Evolutionary conservation across 106 monocot species (phyloP), one percentile per base, ranked within the genome.

Genomic region (Cymbidium sinense): DNA sequence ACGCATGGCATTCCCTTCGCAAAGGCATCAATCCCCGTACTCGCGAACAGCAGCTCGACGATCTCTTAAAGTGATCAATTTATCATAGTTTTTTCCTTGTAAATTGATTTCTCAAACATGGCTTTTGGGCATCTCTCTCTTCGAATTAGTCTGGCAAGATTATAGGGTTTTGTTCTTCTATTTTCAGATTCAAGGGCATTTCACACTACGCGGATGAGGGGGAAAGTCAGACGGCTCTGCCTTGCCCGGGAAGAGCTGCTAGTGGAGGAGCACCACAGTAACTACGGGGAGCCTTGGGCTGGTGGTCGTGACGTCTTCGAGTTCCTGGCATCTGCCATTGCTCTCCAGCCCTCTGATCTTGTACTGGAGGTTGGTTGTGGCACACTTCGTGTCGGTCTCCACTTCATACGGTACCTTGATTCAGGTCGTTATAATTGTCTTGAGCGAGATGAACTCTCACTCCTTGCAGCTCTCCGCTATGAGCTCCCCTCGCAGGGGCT

Each of bases 271-370:
- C 96, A 96, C 83, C 96, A 96, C 80, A 94, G 94, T 78, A 96
- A 96, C 75, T 96, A 96, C 74, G 96, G 96, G 7, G 96, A 96
- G 69, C 98, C 98, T 1, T 98, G 98, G 98, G 98, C 98, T 4
- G 98, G 98, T 4, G 98, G 98, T 36, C 88, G 92, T 20, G 98
- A 98, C 65, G 90, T 98, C 11, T 98, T 98, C 58, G 98, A 92
- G 76, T 98, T 98, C 77, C 92, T 98, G 23, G 94, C 94, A 9
- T 69, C 74, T 28, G 78, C 94, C n/a, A 77, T 79, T 34, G 31
- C 50, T 8, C 88, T 98, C 18, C 15, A 79, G 0, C 90, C 94
- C 18, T 85, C 88, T 27, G 87, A 88, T 79, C 85, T 73, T 18
- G 98, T 98, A n/a, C 86, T 98, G 11, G 98, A 98, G 79, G 83